Conservation (phyloP, 2,329 filamentous ascomycete species). For the Sclerotinia trifoliorum region DNA sequence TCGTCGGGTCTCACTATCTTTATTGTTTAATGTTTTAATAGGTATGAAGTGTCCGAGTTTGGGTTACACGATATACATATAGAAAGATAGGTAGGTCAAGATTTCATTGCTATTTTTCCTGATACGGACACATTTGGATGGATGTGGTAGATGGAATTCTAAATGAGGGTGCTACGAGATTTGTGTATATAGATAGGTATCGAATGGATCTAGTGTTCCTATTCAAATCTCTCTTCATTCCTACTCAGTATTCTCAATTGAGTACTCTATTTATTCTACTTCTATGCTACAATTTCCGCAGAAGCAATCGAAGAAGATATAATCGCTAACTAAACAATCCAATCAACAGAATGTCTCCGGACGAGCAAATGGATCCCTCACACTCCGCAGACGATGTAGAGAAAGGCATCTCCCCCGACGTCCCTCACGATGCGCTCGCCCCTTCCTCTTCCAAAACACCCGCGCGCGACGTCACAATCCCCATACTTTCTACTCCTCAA, state of each 20-base stretch:
- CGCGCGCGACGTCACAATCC: neutral
- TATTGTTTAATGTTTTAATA: conserved; percentile 8
- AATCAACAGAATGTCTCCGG: conserved; percentile 9
- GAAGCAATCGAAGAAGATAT: neutral
- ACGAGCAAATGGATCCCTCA: conserved; percentile 1
- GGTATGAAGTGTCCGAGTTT: conserved; percentile 1
- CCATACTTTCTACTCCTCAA: neutral
- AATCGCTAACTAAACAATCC: neutral
- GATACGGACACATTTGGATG: neutral
- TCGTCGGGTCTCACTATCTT: neutral
- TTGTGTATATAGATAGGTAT: neutral
- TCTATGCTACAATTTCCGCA: neutral
- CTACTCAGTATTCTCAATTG: neutral
- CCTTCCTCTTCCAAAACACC: neutral
- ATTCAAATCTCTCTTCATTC: neutral
- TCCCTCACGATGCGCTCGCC: neutral
- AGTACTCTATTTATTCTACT: neutral
- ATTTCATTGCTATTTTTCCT: neutral
- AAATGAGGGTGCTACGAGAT: conserved; percentile 6
- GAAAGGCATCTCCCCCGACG: neutral
- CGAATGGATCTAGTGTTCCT: neutral
- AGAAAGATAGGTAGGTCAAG: neutral
- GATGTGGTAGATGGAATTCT: neutral
- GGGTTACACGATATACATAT: conserved; percentile 3
- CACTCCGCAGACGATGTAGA: conserved; percentile 13